Base-by-base conservation (phyloP, 345 rosid genomes). In the Viola odorata region DNA sequence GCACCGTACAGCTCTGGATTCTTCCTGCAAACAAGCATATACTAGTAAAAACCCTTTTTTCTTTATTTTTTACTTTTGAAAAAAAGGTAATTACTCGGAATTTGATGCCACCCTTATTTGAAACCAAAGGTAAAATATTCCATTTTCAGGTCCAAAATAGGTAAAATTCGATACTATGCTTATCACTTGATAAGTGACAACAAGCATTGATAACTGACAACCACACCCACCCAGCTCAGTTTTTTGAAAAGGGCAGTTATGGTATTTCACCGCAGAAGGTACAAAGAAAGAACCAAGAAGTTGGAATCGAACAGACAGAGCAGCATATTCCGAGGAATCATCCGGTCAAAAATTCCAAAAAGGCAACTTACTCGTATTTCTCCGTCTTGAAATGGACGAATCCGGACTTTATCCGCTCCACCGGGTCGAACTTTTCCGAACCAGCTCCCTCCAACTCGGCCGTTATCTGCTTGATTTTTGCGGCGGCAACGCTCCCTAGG, bases 401-500 rank as follows among this genome's bases (percentile, higher is more conserved):
- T 49, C 99, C 99, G 66, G 85, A 37, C 57, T 77, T 87, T 50
- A 95, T 74, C 68, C 85, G 69, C 64, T 74, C 72, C 15, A 71
- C 71, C 41, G 99, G 84, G 74, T 88, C 78, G 14, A 75, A 74
- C 41, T 68, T 72, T 1, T 40, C 61, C 39, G 83, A 71, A 36
- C 61, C 79, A 44, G 82, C 67, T 6, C 76, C 83, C 72, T 74
- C 75, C 41, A 95, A 75, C 72, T 88, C 99, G 41, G 84, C 85
- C 58, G 94, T 88, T 67, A 95, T 37, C 78, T 78, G 84, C 63
- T 79, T 86, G 62, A 95, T 79, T 77, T 85, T 95, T 47, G 79
- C 89, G 32, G 96, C 98, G 58, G 96, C 99, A 57, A 84, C 67
- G 58, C 76, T 73, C 17, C 73, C 84, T 36, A 95, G 94, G 50